A percentile compares a stretch with the other conserved stretches of the same genome.
phyloP scores from a whole-genome alignment of 768 basidiomycete genomes.

The Suillus variegatus region DNA sequence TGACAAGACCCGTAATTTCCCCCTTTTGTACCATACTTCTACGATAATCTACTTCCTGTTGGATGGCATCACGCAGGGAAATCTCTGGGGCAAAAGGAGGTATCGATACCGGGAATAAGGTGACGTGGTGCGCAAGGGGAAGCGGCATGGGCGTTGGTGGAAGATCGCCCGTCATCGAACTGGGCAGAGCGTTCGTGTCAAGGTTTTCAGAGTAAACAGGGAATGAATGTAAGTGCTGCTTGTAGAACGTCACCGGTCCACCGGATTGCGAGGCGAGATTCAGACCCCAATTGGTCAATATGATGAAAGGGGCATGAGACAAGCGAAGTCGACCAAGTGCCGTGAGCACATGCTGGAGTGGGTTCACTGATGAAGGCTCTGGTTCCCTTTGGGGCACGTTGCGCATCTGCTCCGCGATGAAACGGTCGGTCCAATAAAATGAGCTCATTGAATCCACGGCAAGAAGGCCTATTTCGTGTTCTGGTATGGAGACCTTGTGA shows the following conservation, averaged over 20 bases:
- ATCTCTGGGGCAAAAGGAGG: constrained; percentile 11
- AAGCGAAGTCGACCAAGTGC: constrained; percentile 50
- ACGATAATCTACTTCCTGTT: constrained; percentile 20
- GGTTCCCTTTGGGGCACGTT: constrained; percentile 12
- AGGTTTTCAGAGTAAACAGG: constrained; percentile 30
- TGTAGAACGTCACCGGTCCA: constrained; percentile 36
- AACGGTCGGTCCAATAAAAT: constrained; percentile 79
- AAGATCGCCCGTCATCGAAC: constrained; percentile 4
- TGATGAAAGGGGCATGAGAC: constrained; percentile 49
- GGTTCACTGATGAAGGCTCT: constrained; percentile 21
- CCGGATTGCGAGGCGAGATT: constrained; percentile 23
- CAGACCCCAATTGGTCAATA: constrained; percentile 68
- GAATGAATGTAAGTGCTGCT: constrained; percentile 54
- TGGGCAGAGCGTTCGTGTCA: constrained; percentile 1
- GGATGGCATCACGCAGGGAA: constrained; percentile 18
- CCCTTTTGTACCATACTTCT: constrained; percentile 20
- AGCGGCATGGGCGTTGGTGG: constrained; percentile 16
- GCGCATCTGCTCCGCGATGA: constrained; percentile 55
- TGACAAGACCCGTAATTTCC: constrained; percentile 29
- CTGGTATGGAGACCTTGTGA: constrained; percentile 47
- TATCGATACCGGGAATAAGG: constrained; percentile 32
- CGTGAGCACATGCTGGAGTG: constrained; percentile 47
- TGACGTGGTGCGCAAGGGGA: constrained; percentile 41
- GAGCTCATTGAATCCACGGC: constrained; percentile 76
- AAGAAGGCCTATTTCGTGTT: constrained; percentile 62